Percentiles rank a stretch among this genome's conserved stretches.
Evolutionary conservation across 2,329 filamentous ascomycete genomes (phyloP).

Genomic region (Penicillium hesseltinei): DNA sequence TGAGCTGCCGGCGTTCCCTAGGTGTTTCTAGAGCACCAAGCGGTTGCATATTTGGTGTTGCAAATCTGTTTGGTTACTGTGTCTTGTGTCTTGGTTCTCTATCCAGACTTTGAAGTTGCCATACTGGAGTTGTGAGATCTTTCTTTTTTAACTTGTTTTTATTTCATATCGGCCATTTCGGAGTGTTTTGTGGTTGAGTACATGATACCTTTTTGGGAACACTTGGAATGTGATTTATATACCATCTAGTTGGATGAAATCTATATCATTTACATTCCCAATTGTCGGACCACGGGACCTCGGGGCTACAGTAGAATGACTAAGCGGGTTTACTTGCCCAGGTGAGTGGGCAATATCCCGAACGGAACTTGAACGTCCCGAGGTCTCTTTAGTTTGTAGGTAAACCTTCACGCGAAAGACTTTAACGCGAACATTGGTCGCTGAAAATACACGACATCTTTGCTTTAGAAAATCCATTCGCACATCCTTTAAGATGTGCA

Average conservation of each 20-base stretch:
- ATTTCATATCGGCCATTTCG: conserved; percentile 15
- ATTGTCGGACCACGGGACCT: too few species aligned
- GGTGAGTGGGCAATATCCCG: background rate
- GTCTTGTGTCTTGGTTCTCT: background rate
- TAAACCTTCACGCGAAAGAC: background rate
- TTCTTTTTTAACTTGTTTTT: conserved; percentile 3
- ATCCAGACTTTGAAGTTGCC: background rate
- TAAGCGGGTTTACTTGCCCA: background rate
- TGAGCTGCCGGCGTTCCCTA: conserved; percentile 12
- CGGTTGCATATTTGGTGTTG: conserved; percentile 26
- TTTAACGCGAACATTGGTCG: background rate
- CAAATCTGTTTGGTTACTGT: conserved; percentile 5
- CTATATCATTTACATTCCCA: background rate
- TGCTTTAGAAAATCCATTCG: background rate
- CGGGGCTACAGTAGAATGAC: background rate
- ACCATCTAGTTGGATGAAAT: background rate
- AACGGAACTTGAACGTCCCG: background rate
- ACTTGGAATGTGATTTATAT: conserved; percentile 7
- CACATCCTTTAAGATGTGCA: conserved; percentile 14
- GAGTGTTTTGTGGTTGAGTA: conserved; percentile 15
- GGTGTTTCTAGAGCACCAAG: conserved; percentile 14
- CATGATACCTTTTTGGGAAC: conserved; percentile 16
- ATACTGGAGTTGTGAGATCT: conserved; percentile 2
- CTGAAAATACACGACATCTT: background rate
- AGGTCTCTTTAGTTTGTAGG: background rate